Evolutionary conservation across 2,329 filamentous ascomycete species (phyloP).

Genomic region (Pyricularia sp.): DNA sequence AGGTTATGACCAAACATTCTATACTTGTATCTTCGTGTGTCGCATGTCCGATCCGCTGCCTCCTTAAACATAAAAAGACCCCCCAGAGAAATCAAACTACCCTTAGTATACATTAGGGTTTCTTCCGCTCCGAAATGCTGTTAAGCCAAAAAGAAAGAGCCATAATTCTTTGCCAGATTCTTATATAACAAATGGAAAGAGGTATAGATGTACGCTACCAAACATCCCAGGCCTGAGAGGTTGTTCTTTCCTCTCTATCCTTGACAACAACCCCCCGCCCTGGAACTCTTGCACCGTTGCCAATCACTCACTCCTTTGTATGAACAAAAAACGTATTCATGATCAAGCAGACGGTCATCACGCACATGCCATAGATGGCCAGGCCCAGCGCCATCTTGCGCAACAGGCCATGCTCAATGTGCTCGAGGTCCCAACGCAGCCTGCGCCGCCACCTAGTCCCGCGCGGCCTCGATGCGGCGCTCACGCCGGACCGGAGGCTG

Average conservation of each 20-base stretch:
- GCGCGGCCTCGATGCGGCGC: conserved; percentile 26
- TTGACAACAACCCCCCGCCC: background rate
- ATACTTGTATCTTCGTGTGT: background rate
- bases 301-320: background rate
- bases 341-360: conserved; percentile 79
- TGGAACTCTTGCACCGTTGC: background rate
- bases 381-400: conserved; percentile 63
- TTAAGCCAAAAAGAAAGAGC: background rate
- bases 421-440: conserved; percentile 46
- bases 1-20: background rate
- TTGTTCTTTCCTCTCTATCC: background rate
- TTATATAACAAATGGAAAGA: background rate
- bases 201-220: background rate
- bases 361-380: conserved; percentile 68
- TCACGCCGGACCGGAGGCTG: conserved; percentile 29
- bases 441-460: conserved; percentile 35
- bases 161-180: background rate
- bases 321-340: conserved; percentile 66
- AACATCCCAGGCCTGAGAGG: too few relatives aligned
- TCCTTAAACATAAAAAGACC: background rate
- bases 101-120: background rate
- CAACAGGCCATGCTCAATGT: conserved; percentile 52
- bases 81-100: too few relatives aligned
- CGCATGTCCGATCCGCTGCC: background rate
- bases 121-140: background rate